Evolutionary conservation across 2,329 filamentous ascomycete species (phyloP).

Genomic region (Xylaria digitata): DNA sequence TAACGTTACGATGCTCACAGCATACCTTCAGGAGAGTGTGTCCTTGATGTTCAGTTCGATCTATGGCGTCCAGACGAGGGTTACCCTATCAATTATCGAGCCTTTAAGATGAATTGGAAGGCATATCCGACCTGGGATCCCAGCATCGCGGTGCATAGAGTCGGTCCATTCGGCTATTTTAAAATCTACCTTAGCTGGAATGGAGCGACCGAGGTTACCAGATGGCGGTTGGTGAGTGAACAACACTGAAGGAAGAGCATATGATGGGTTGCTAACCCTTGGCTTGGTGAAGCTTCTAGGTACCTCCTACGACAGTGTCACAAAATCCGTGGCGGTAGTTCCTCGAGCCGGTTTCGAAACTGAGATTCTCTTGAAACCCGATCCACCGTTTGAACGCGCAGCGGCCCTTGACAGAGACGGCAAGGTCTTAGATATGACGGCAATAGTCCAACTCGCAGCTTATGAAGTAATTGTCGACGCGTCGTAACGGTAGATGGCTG

Average conservation of each 20-base stretch:
- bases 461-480: background rate
- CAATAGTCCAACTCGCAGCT: slow-evolving; percentile 7
- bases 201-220: slow-evolving; percentile 37
- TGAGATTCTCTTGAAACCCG: slow-evolving; percentile 19
- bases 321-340: background rate
- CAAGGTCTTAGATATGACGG: slow-evolving; percentile 26
- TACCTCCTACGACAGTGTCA: background rate
- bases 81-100: slow-evolving; percentile 47
- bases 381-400: slow-evolving; percentile 21
- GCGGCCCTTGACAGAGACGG: slow-evolving; percentile 29
- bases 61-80: slow-evolving; percentile 45
- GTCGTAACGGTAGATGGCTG: background rate
- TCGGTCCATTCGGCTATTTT: background rate
- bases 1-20: background rate
- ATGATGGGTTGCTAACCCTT: slow-evolving; percentile 5
- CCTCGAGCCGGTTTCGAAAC: slow-evolving; percentile 35
- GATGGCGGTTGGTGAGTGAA: slow-evolving; percentile 36
- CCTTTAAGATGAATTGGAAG: slow-evolving; percentile 51
- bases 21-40: slow-evolving; percentile 47
- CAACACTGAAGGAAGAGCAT: background rate
- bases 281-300: slow-evolving; percentile 19
- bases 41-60: slow-evolving; percentile 51
- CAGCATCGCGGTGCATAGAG: slow-evolving; percentile 27
- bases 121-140: slow-evolving; percentile 38
- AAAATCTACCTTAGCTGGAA: slow-evolving; percentile 40